phyloP scores from a whole-genome alignment of 495 filamentous ascomycete genomes.

The Hypoxylon crocopeplum region DNA sequence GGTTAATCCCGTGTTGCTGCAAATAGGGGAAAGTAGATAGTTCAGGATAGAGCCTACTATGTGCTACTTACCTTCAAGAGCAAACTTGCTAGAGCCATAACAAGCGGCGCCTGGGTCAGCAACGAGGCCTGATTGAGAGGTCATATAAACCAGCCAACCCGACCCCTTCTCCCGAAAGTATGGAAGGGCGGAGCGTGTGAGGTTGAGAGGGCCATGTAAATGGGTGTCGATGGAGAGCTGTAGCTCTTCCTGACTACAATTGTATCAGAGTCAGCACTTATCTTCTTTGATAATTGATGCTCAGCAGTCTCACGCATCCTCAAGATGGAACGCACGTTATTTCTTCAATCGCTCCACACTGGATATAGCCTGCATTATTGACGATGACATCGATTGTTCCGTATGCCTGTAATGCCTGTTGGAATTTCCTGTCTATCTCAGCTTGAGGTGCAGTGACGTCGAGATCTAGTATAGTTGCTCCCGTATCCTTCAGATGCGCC shows the following conservation, averaged over 20 bases:
- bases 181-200: conserved; percentile 12
- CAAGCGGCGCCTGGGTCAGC: conserved; percentile 14
- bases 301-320: no score
- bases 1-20: no score
- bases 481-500: conserved; percentile 17
- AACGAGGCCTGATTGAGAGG: conserved; percentile 15
- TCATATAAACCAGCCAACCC: conserved; percentile 20
- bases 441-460: conserved; percentile 12
- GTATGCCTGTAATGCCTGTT: conserved; percentile 9
- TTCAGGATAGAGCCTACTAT: no score
- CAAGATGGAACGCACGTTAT: conserved; percentile 1
- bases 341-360: conserved; percentile 7
- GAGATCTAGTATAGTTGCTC: conserved; percentile 18
- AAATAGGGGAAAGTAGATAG: no score
- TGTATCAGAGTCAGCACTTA: no score
- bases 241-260: conserved; percentile 12
- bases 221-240: neutral
- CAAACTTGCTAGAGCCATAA: conserved; percentile 21
- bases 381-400: conserved; percentile 21
- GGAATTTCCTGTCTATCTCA: conserved; percentile 12
- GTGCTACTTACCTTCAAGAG: conserved; percentile 5
- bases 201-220: conserved; percentile 17
- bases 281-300: no score
- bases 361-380: conserved; percentile 15
- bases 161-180: conserved; percentile 12